Base-by-base conservation (phyloP, 257 asterid species). In the Solanum rostratum region DNA sequence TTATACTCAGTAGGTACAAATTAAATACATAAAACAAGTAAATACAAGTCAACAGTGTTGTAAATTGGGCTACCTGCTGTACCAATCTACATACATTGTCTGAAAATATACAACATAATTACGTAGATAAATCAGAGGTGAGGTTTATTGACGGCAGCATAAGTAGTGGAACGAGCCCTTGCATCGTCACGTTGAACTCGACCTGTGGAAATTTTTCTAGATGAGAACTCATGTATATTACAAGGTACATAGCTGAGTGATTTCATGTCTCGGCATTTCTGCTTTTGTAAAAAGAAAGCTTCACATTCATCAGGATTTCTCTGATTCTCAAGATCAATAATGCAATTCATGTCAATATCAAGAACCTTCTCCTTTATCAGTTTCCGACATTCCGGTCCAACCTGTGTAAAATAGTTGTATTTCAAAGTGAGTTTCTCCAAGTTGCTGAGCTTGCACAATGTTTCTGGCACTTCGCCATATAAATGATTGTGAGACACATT, bases 401-500 rank as follows among this genome's bases (percentile, higher is more conserved):
- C 92, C 85, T 76, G 62, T 16, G 97, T 92, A 43, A 93, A 89
- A 70, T 85, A 94, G 70, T 94, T 93, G 84, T 6, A 15, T 22
- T 87, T 89, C 88, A 94, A 39, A 2, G 88, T 87, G 46, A 93
- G 55, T 39, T 82, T 6, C 0, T 15, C 30, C 20, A 92, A 84
- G 50, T 65, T 11, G 1, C 29, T 19, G 10, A 92, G 85, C 37
- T 18, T 84, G 93, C 98, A 94, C 57, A 93, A 1, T 1, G 81
- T 24, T 73, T 94, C 98, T 2, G 96, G 98, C 6, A 94, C 94
- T 2, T 83, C 45, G 8, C 98, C 96, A 80, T 92, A 92, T 3
- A 94, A 62, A 12, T 71, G 41, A 39, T 94, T 94, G 65, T 10
- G 11, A 0, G 96, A 78, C 2, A 93, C 1, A 82, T 91, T 89